Base-by-base conservation (phyloP, 768 basidiomycete genomes). In the Auricularia heimuer region DNA sequence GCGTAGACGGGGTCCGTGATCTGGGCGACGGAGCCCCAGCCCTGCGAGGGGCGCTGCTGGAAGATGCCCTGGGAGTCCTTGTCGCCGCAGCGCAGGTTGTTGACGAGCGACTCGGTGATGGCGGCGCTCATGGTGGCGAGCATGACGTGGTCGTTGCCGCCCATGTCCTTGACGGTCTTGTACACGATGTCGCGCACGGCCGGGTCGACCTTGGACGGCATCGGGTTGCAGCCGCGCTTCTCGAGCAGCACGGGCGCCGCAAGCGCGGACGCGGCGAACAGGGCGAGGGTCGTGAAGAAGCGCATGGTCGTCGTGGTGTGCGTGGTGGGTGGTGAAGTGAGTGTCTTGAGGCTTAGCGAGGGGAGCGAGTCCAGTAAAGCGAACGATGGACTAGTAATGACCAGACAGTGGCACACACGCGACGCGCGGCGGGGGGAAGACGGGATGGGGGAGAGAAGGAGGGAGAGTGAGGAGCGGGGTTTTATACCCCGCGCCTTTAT, bases 61-160 rank as follows among this genome's bases (percentile, higher is more conserved):
- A 33, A 60, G 56, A 60, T 24, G 29, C 56, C 56, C 16, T n/a
- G 56, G 16, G 24, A 29, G 56, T 60, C 56, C 56, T 60, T 60
- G 56, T 60, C 56, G 56, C 56, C 56, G 56, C 56, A 60, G 24
- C 14, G 14, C 16, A 60, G 56, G 56, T 60, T 60, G 56, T 60
- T 60, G 56, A 60, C 56, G 29, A 60, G 12, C 56, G 56, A 60
- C 56, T 60, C 56, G 56, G 56, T 60, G 56, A 33, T 33, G 29
- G 56, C 56, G 24, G 56, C 34, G 56, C 11, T 14, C 56, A 60
- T 60, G 6, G 56, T 35, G 7, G 34, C 56, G 56, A 60, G 56
- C 56, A 60, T 29, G 29, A 33, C 34, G 29, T 60, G 24, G 29
- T 60, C 56, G 56, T 60, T 35, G 29, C 29, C 24, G 56, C 29